phyloP scores from a whole-genome alignment of 148 eudicot species.

The Rhododendron ferrugineum region DNA sequence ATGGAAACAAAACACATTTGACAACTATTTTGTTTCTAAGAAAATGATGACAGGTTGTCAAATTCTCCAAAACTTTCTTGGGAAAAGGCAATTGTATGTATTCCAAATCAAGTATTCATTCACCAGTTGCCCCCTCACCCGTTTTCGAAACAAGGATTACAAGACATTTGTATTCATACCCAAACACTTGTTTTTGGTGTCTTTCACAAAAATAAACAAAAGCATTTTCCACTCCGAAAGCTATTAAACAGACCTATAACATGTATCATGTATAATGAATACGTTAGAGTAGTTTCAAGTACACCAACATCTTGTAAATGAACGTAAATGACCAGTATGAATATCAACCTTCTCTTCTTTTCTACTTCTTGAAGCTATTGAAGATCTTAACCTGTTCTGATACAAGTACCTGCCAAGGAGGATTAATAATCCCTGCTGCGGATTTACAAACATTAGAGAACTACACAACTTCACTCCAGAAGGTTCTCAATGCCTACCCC shows the following conservation, averaged over 20 bases:
- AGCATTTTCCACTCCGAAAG: neutral
- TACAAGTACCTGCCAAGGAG: constrained; percentile 42
- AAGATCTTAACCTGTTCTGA: constrained; percentile 49
- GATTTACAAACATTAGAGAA: constrained; percentile 32
- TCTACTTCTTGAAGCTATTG: constrained; percentile 28
- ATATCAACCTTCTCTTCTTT: neutral
- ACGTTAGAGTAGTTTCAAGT: neutral
- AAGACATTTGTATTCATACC: neutral
- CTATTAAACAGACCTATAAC: neutral
- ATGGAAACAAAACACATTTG: neutral
- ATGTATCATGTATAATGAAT: neutral
- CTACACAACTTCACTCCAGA: constrained; percentile 53
- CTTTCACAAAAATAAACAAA: neutral
- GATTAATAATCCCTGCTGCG: constrained; percentile 17
- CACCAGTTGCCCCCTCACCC: neutral
- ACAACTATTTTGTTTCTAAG: neutral
- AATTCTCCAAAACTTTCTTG: neutral
- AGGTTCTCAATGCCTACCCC: constrained; percentile 50
- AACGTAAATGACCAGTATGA: neutral
- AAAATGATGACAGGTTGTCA: neutral
- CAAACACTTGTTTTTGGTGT: neutral
- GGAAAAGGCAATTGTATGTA: neutral
- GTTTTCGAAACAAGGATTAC: neutral
- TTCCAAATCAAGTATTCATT: neutral
- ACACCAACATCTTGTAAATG: neutral